A percentile compares a stretch with the other conserved stretches of the same genome.
Conservation (phyloP, 169 alveolate species). For the Prorocentrum cordatum region DNA sequence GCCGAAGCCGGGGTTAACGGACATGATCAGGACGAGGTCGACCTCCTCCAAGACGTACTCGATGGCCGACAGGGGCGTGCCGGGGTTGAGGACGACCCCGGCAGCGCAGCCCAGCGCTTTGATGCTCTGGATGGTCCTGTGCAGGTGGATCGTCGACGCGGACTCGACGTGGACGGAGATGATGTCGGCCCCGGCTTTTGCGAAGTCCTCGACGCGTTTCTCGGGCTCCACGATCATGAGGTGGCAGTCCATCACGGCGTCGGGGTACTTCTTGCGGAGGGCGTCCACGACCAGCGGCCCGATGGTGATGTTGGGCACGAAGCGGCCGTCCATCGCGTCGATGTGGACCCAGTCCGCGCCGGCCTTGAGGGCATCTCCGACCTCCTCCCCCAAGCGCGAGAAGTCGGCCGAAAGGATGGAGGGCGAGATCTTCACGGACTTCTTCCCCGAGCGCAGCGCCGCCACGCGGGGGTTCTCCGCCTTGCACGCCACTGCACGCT, state of each 20-base stretch:
- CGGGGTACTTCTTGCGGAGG: no score
- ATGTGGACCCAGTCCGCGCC: slow-evolving; percentile 70
- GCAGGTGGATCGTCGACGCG: not conserved
- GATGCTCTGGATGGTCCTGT: slow-evolving; percentile 52
- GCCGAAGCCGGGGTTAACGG: slow-evolving; percentile 69
- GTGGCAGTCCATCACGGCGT: slow-evolving; percentile 62
- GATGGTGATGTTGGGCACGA: slow-evolving; percentile 70
- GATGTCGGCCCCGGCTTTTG: slow-evolving; percentile 67
- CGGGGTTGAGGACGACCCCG: slow-evolving; percentile 58
- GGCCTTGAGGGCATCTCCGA: slow-evolving; percentile 38
- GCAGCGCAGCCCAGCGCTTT: slow-evolving; percentile 65
- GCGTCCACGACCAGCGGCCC: slow-evolving; percentile 49
- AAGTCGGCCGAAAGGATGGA: slow-evolving; percentile 64
- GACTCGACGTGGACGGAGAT: slow-evolving; percentile 64
- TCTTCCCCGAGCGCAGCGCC: no score
- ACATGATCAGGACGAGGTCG: slow-evolving; percentile 57
- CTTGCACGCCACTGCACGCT: no score
- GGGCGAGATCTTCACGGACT: not conserved
- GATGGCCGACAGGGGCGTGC: slow-evolving; percentile 54
- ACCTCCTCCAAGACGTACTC: slow-evolving; percentile 62
- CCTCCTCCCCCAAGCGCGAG: slow-evolving; percentile 41
- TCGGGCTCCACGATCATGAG: slow-evolving; percentile 69
- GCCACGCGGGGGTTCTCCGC: no score
- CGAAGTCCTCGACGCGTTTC: slow-evolving; percentile 63
- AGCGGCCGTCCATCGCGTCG: slow-evolving; percentile 69